Base-by-base conservation (phyloP, 495 filamentous ascomycete species). In the Penicillium ucsense region DNA sequence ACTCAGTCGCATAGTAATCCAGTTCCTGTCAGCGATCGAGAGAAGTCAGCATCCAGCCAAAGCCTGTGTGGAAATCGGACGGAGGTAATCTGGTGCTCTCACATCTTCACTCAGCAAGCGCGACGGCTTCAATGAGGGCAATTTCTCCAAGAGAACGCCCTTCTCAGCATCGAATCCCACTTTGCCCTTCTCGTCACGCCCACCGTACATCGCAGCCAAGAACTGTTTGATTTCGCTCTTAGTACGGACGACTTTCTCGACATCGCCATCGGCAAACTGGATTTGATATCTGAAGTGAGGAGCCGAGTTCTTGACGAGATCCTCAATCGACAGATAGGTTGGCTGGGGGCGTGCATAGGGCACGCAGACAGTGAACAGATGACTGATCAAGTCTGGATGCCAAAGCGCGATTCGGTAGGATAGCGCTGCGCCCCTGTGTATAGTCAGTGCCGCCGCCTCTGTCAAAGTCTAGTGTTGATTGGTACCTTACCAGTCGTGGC, bases 241-340 rank as follows among this genome's bases (percentile, higher is more conserved):
- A 6, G 74, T 71, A 5, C 64, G 62, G 27, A 90, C 56, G 5
- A 65, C 59, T 30, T 65, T 66, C 57, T 91, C 85, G 12, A 91
- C 68, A 8, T 83, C 79, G 0, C 76, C 75, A 29, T 80, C 76
- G 0, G 69, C 73, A 32, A 97, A 76, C 34, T 89, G 87, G 35
- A 94, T 54, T 68, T 97, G 91, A 62, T 97, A 97, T 12, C 55
- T 71, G 59, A 88, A 88, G 52, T 86, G 81, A n/a, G 88, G 88
- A 35, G 83, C 48, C n/a, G 65, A 57, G 8, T 54, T 75, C 7
- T 65, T 57, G 4, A 85, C 77, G 3, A 88, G 50, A 3, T 78
- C 49, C 43, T 83, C 73, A 0, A 81, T 53, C 0, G 78, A 57
- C 4, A 74, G 11, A 48, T 72, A 84, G 32, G 61, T 54, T 39